phyloP scores from a whole-genome alignment of 1,139 yeast genomes.

The Zygosaccharomyces sapae region DNA sequence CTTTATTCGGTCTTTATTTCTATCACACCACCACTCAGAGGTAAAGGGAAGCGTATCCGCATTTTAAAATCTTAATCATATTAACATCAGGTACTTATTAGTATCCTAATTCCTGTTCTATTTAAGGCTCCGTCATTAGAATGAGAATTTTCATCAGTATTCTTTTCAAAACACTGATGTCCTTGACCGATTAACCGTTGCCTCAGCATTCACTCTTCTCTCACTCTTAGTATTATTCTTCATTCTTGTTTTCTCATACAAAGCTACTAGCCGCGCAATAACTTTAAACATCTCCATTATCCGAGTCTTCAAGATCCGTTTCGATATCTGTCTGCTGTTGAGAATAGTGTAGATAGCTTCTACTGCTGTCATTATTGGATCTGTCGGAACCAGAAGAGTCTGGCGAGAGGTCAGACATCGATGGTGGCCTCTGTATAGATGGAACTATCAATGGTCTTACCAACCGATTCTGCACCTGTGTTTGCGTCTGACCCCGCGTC shows the following conservation, averaged over 20 bases:
- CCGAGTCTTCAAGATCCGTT: constrained; percentile 21
- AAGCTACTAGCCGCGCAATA: no score
- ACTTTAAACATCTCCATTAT: constrained; percentile 5
- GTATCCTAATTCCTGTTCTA: no score
- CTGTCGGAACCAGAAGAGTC: constrained; percentile 7
- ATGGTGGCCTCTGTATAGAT: constrained; percentile 13
- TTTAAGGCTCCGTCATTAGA: no score
- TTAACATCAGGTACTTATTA: no score
- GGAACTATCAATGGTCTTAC: constrained; percentile 12
- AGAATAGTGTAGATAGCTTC: constrained; percentile 11
- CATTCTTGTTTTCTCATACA: no score
- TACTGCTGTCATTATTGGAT: background rate
- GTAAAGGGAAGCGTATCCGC: background rate
- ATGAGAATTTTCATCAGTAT: no score
- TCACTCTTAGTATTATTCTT: no score
- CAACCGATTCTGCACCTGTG: background rate
- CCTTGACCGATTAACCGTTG: no score
- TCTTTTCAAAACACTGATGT: no score
- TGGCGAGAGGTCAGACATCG: constrained; percentile 13
- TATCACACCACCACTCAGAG: background rate
- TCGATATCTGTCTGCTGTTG: constrained; percentile 25
- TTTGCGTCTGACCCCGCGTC: background rate
- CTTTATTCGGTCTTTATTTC: background rate
- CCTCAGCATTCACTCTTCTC: no score
- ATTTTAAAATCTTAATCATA: no score